Conservation (phyloP, 1,284 basidiomycete species). For the Serendipita sp. region DNA sequence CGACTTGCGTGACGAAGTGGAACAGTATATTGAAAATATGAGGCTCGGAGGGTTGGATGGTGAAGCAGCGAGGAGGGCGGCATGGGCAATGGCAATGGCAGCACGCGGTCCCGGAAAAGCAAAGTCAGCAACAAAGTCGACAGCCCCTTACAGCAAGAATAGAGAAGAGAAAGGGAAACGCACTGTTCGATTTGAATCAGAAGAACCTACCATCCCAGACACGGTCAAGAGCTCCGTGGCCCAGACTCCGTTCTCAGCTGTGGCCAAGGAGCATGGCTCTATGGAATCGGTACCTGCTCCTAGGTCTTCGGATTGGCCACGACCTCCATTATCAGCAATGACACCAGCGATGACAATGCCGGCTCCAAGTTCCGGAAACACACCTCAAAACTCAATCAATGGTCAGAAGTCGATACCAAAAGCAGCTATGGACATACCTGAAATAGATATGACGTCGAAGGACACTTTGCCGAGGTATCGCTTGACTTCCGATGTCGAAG, state of each 20-base stretch:
- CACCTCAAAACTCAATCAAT: too few species aligned
- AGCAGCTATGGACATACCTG: background rate
- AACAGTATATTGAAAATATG: background rate
- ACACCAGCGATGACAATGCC: background rate
- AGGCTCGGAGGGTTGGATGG: background rate
- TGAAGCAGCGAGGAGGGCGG: background rate
- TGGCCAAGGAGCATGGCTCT: too few species aligned
- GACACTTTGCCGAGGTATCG: background rate
- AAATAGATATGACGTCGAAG: background rate
- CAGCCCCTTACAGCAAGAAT: background rate
- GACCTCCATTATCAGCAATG: background rate
- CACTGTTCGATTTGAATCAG: background rate
- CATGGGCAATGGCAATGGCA: background rate
- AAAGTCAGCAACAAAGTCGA: background rate
- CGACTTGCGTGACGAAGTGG: background rate
- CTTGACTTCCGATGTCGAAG: background rate
- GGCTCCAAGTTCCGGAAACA: too few species aligned
- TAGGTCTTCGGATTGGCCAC: background rate
- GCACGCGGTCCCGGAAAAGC: background rate
- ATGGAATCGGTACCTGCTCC: background rate
- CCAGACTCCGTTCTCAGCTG: too few species aligned
- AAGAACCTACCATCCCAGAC: too few species aligned
- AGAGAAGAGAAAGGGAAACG: background rate
- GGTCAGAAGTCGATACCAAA: too few species aligned
- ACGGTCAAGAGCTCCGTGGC: too few species aligned